Base-by-base conservation (phyloP, 2,329 filamentous ascomycete genomes). In the Fusarium robinianum region DNA sequence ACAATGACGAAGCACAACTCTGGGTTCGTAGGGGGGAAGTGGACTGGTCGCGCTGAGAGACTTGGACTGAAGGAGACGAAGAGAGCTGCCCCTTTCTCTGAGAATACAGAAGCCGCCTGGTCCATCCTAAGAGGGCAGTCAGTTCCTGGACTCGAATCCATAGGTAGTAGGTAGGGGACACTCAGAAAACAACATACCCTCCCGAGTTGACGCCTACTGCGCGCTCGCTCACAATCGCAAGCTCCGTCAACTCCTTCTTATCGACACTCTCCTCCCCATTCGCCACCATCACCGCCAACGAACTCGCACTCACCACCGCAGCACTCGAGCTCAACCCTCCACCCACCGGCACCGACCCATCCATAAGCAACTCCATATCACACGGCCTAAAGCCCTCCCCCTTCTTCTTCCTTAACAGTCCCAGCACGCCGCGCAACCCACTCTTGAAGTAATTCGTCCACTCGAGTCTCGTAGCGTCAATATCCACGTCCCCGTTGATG, bases 401-500 rank as follows among this genome's bases (percentile, higher is more conserved):
- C 19, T 77, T 64, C 65, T 85, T 85, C 69, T 84, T 81, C 64
- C 82, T 78, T 53, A 99, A 73, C 46, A 95, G 76, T 60, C 88
- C 81, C 42, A 96, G 72, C 1, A 92, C 92, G 19, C 91, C 94
- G 23, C 82, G 77, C 35, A 97, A 75, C 0, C 94, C 94, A 40
- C 90, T 88, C 73, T 94, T 95, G 81, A 99, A 97, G 77, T 99
- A 99, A 68, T 97, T 99, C 45, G 90, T 88, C 94, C 94, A 99
- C 71, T 96, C 90, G 56, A 95, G 87, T 57, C 86, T 80, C 12
- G 83, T 84, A 6, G 89, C 80, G 67, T 97, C 90, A 60, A 99
- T 96, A 15, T 86, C 80, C n/a, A 92, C 78, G 8, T 79, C 72
- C 27, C 77, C 74, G 51, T 78, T 74, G 19, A 71, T 64, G 3